Conservation (phyloP, 2,329 filamentous ascomycete species). For the Bisporella sp. region DNA sequence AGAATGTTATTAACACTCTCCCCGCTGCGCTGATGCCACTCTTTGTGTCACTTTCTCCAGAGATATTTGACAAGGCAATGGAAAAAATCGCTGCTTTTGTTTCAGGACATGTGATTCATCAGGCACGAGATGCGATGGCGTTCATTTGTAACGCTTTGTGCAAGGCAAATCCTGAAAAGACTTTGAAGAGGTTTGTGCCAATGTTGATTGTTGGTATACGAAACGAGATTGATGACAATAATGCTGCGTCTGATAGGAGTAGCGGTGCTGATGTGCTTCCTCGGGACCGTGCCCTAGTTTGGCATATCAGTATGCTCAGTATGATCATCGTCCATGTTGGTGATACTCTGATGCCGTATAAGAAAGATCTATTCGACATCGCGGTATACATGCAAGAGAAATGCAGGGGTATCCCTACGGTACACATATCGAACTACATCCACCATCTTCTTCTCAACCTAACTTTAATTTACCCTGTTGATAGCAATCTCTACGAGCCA, state of each 20-base stretch:
- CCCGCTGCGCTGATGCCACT: conserved; percentile 87
- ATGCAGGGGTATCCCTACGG: conserved; percentile 86
- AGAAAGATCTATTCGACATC: conserved; percentile 82
- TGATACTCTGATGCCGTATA: conserved; percentile 80
- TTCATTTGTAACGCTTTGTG: conserved; percentile 96
- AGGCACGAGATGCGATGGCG: conserved; percentile 94
- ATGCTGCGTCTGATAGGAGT: conserved; percentile 88
- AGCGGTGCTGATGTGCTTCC: conserved; percentile 91
- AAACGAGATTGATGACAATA: conserved; percentile 94
- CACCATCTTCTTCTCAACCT: conserved; percentile 93
- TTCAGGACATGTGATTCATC: conserved; percentile 89
- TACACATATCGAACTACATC: conserved; percentile 95
- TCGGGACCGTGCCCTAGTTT: conserved; percentile 85
- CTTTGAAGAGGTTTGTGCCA: conserved; percentile 82
- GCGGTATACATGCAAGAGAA: conserved; percentile 94
- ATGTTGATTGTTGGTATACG: conserved; percentile 88
- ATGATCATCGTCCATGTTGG: conserved; percentile 98
- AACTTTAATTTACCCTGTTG: conserved; percentile 88
- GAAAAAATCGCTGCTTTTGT: conserved; percentile 92
- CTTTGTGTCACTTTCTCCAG: conserved; percentile 83
- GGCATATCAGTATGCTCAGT: conserved; percentile 94
- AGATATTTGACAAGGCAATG: conserved; percentile 85
- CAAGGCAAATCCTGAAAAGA: conserved; percentile 92
- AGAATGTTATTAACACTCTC: conserved; percentile 92
- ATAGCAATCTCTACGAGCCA: conserved; percentile 84